Conservation (phyloP, 2,329 filamentous ascomycete species). For the Sclerotinia borealis region DNA sequence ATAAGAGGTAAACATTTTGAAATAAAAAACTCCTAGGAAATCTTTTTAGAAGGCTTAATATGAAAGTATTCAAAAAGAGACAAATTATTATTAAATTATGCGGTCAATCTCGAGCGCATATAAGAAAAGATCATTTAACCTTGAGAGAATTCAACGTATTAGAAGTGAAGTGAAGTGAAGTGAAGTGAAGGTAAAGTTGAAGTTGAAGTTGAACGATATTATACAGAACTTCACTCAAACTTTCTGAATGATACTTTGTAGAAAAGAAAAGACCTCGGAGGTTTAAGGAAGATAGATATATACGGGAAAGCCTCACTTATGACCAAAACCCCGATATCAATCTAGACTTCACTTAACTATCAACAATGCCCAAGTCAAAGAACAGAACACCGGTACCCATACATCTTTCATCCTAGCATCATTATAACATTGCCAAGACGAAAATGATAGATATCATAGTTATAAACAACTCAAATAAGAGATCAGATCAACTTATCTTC, state of each 20-base stretch:
- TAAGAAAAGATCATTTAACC: neutral
- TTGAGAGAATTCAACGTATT: neutral
- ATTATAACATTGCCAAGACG: constrained; percentile 8
- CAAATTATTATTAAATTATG: neutral
- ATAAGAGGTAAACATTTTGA: constrained; percentile 1
- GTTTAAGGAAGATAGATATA: neutral
- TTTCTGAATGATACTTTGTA: neutral
- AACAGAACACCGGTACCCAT: neutral
- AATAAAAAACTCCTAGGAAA: neutral
- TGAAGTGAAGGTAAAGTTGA: neutral
- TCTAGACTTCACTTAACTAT: constrained; percentile 6
- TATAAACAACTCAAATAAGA: neutral
- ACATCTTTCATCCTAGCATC: neutral
- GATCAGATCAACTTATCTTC: neutral
- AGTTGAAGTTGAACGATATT: neutral
- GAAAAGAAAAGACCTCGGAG: neutral
- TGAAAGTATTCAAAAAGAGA: neutral
- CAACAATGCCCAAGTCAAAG: constrained; percentile 6
- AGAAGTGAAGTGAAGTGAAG: neutral
- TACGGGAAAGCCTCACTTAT: neutral
- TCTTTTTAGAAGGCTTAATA: neutral
- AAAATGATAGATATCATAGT: neutral
- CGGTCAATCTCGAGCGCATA: neutral
- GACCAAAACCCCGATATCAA: neutral
- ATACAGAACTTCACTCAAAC: neutral